Base-by-base conservation (phyloP, 2,329 filamentous ascomycete species). In the Claviceps purpurea region DNA sequence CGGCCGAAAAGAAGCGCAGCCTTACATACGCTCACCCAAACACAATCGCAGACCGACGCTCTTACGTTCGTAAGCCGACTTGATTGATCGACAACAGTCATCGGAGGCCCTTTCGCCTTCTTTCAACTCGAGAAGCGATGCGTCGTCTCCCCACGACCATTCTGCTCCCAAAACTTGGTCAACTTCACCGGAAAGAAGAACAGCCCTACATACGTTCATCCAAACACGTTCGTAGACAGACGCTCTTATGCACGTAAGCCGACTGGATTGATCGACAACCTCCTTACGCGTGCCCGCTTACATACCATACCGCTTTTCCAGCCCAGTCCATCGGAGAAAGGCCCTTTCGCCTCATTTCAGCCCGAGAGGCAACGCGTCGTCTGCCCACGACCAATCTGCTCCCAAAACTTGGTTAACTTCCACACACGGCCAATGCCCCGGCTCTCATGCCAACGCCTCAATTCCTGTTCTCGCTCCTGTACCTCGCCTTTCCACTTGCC, bases 401-500 rank as follows among this genome's bases (percentile, higher is more conserved):
- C 84, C 82, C 82, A 87, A 61, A 84, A 86, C 55, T 73, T 72
- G 59, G 75, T 76, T 52, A 87, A 62, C 22, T 76, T 73, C 73
- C 81, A 79, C 6, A 85, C 81, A 43, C 76, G 68, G 2, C 78
- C 77, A 0, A 79, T 65, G 0, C 78, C 76, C 1, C 68, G 66
- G 34, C 66, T 69, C 62, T 81, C 77, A 56, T 79, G 73, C 63
- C 68, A 71, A 54, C 60, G 62, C 55, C 65, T 68, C 24, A 76
- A 65, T 51, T 70, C 66, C 60, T 80, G 71, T 58, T 72, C 71
- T 46, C 71, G 66, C 61, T 74, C 70, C 51, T 65, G 66, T 3
- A 79, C 76, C 63, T 79, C 71, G 20, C 75, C 68, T 42, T 65
- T 70, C 76, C 75, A 80, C 26, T 77, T 76, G n/a, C 64, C 68